Conservation (phyloP, 2,329 filamentous ascomycete genomes). For the Cylindrodendrum hubeiense region DNA sequence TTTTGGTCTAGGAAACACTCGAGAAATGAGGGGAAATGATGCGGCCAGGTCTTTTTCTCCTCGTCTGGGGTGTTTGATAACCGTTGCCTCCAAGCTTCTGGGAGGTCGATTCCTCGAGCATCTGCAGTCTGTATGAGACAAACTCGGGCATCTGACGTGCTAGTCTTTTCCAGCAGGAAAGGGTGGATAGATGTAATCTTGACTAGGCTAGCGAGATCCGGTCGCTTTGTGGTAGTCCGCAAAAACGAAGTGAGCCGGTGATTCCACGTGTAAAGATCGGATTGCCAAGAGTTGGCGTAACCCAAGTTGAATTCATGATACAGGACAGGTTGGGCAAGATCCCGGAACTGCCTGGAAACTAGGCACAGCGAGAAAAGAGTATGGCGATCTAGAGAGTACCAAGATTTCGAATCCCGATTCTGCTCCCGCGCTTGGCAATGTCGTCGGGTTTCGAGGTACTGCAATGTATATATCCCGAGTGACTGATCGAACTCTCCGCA, state of each 20-base stretch:
- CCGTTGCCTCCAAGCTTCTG: constrained; percentile 3
- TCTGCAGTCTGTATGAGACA: constrained; percentile 3
- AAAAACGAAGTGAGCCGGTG: constrained; percentile 21
- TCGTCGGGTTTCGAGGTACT: neutral
- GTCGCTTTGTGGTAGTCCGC: constrained; percentile 5
- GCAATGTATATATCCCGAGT: neutral
- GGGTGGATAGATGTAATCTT: constrained; percentile 3
- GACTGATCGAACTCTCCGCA: constrained; percentile 15
- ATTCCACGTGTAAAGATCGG: neutral
- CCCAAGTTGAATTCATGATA: constrained; percentile 30
- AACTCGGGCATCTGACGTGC: neutral
- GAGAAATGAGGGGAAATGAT: neutral
- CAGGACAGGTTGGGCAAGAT: constrained; percentile 25
- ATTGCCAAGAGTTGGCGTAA: neutral
- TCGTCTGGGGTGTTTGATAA: neutral
- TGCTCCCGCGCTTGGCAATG: neutral
- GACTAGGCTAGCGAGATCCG: constrained; percentile 24
- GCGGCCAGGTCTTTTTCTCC: neutral
- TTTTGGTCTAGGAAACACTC: neutral
- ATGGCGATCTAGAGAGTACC: constrained; percentile 10
- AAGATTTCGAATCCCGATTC: neutral
- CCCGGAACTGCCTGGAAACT: constrained; percentile 22
- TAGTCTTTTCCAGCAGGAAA: neutral
- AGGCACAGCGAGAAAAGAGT: constrained; percentile 24
- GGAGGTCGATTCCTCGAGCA: neutral